phyloP scores from a whole-genome alignment of 2,329 filamentous ascomycete species.

The Mariannaea sp. region DNA sequence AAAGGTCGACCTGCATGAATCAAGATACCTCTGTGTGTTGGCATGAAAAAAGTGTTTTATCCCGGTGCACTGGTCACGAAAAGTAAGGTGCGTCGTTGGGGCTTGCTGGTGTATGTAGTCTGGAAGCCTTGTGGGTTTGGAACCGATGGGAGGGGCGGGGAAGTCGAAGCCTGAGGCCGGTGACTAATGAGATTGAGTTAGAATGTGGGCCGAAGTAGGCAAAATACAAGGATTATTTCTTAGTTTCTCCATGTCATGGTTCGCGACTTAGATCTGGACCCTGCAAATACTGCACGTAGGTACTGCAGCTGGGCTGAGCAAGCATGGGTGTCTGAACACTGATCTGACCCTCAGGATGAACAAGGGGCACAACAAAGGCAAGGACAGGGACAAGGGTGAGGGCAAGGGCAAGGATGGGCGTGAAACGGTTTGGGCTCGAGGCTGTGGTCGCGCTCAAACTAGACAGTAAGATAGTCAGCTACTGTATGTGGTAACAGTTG shows the following conservation, averaged over 20 bases:
- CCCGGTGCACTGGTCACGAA: conserved; percentile 32
- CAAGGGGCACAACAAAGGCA: too few species aligned
- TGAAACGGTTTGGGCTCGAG: too few species aligned
- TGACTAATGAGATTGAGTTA: conserved; percentile 23
- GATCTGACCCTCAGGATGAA: neutral
- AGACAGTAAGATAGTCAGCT: too few species aligned
- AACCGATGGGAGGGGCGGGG: conserved; percentile 5
- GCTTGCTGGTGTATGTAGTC: conserved; percentile 26
- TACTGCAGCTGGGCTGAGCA: neutral
- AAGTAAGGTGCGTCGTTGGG: conserved; percentile 29
- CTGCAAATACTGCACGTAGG: conserved; percentile 12
- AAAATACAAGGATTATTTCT: conserved; percentile 19
- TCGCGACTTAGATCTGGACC: conserved; percentile 19
- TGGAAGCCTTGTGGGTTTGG: conserved; percentile 18
- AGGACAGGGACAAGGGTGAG: neutral
- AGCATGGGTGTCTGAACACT: neutral
- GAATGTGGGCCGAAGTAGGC: conserved; percentile 12
- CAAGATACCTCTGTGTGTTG: conserved; percentile 23
- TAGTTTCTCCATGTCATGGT: conserved; percentile 18
- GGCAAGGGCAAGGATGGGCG: too few species aligned
- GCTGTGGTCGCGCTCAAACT: too few species aligned
- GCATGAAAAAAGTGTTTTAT: conserved; percentile 25
- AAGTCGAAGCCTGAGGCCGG: conserved; percentile 10
- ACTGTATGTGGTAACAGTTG: too few species aligned
- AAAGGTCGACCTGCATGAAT: conserved; percentile 27